These are phyloP conservation scores for Teratosphaeria epicoccoides DNA, from an alignment of 2,329 filamentous ascomycete species.

Conservation along the genomic window DNA sequence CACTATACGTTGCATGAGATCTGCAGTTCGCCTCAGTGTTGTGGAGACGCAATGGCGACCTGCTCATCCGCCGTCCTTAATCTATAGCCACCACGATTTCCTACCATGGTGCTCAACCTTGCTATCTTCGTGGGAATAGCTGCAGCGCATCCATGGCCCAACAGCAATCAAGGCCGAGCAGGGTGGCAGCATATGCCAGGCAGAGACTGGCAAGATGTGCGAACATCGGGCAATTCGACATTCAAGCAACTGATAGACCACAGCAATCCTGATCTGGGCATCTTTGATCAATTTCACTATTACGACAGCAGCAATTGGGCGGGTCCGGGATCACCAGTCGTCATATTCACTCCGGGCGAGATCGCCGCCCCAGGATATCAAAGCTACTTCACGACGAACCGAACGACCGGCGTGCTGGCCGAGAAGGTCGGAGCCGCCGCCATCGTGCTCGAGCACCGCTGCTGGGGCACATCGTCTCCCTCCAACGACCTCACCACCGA, in stretches of 20 bases:
- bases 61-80: background rate
- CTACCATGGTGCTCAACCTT: background rate
- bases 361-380: constrained; percentile 36
- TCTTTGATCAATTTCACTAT: constrained; percentile 45
- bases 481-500: constrained; percentile 41
- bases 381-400: constrained; percentile 41
- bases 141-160: background rate
- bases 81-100: background rate
- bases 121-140: background rate
- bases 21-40: background rate
- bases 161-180: background rate
- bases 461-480: constrained; percentile 48
- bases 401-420: constrained; percentile 42
- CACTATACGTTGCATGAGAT: background rate
- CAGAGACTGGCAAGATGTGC: background rate
- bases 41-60: background rate
- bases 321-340: constrained; percentile 44
- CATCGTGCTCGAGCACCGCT: constrained; percentile 48
- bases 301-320: constrained; percentile 43
- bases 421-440: constrained; percentile 44
- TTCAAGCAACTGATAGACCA: constrained; percentile 49
- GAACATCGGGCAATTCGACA: constrained; percentile 1
- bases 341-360: constrained; percentile 38
- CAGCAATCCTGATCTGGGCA: constrained; percentile 43
- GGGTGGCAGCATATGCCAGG: constrained; percentile 30